Conservation (phyloP, 2,329 filamentous ascomycete species). For the Penicillium sp. region DNA sequence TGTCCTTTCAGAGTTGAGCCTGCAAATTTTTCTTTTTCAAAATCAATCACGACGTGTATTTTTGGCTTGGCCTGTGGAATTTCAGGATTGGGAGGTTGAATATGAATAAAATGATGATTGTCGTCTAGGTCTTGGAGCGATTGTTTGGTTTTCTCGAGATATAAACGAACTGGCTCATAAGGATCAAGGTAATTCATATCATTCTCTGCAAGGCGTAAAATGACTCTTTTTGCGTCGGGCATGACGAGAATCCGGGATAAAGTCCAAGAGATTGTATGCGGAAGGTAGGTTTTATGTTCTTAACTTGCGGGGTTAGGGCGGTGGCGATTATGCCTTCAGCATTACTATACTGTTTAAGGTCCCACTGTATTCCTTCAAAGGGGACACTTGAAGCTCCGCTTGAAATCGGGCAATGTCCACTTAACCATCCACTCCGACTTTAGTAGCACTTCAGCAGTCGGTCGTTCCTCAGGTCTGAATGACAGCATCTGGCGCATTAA, state of each 20-base stretch:
- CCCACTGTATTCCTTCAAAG: neutral
- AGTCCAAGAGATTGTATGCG: too few species aligned
- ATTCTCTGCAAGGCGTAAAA: neutral
- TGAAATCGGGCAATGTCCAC: conserved; percentile 29
- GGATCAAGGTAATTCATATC: neutral
- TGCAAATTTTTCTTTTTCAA: neutral
- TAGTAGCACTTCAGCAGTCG: conserved; percentile 30
- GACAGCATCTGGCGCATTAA: conserved; percentile 33
- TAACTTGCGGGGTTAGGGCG: too few species aligned
- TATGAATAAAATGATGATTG: neutral
- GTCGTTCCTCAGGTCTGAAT: conserved; percentile 30
- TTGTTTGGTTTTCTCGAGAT: neutral
- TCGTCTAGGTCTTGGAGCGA: conserved; percentile 1
- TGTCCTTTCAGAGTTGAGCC: too few species aligned
- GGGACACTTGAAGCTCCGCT: conserved; percentile 4
- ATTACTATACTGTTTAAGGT: too few species aligned
- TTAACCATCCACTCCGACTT: conserved; percentile 37
- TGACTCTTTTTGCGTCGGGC: neutral
- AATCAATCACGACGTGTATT: neutral
- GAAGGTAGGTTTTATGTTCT: too few species aligned
- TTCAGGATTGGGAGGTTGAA: neutral
- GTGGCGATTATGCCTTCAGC: too few species aligned
- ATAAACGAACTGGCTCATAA: neutral
- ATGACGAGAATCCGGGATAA: too few species aligned
- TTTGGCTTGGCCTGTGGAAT: neutral